These are phyloP conservation scores for Colletotrichum sp. DNA, from an alignment of 2,329 filamentous ascomycete genomes.

Conservation along the genomic window DNA sequence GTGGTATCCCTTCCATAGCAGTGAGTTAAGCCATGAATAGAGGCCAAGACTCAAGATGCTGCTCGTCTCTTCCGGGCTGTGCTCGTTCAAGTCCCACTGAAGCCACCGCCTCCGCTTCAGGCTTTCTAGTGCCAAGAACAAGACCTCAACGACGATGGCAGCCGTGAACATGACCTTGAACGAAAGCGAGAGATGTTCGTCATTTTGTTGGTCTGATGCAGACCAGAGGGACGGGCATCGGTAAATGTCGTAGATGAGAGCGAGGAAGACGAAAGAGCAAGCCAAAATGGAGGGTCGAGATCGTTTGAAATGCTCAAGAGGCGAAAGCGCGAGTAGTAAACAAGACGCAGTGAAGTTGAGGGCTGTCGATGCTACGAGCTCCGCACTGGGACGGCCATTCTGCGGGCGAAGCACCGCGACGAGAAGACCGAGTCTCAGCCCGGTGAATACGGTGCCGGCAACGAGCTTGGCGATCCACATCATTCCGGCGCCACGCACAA, in stretches of 20 bases:
- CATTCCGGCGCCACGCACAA: neutral
- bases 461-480: neutral
- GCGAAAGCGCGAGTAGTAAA: neutral
- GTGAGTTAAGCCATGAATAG: slow-evolving; percentile 18
- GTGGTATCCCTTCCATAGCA: slow-evolving; percentile 7
- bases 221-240: neutral
- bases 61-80: slow-evolving; percentile 20
- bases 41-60: slow-evolving; percentile 25
- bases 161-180: neutral
- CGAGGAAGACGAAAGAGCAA: neutral
- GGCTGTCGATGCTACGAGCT: neutral
- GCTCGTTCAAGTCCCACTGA: neutral
- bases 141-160: neutral
- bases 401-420: neutral
- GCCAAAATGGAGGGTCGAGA: neutral
- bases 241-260: neutral
- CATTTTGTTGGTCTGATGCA: neutral
- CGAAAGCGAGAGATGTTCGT: neutral
- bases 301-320: neutral
- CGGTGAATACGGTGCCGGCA: neutral
- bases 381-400: neutral
- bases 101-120: neutral
- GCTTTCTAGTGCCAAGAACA: neutral
- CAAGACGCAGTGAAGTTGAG: neutral
- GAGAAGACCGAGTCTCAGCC: neutral